Conservation (phyloP, 306 rosid genomes). For the Cicer pinnatifidum region DNA sequence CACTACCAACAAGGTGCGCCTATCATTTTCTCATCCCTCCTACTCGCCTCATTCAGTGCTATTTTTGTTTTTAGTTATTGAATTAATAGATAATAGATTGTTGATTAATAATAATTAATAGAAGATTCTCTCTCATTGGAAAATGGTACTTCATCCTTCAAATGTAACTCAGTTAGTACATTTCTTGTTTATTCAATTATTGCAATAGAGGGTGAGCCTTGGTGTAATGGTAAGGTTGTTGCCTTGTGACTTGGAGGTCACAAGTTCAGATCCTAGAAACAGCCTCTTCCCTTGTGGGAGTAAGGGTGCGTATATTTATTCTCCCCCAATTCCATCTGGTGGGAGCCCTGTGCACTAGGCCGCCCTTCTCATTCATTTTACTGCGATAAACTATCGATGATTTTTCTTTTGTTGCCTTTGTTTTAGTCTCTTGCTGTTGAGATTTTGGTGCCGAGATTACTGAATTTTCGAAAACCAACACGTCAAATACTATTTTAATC, state of each 20-base stretch:
- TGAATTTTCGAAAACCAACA: conserved; percentile 1
- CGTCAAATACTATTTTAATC: background rate
- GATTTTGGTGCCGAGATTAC: conserved; percentile 13
- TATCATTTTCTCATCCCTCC: background rate
- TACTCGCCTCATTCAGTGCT: conserved; percentile 16
- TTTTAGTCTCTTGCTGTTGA: background rate
- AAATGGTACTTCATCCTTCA: conserved; percentile 22
- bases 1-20: conserved; percentile 60
- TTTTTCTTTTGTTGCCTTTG: background rate
- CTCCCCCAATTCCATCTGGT: background rate
- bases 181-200: conserved; percentile 34
- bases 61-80: conserved; percentile 24
- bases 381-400: background rate
- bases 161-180: conserved; percentile 24
- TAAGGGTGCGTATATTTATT: background rate
- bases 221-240: background rate
- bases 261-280: background rate
- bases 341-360: background rate
- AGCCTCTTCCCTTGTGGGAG: background rate
- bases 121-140: conserved; percentile 17
- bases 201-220: background rate
- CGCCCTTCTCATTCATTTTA: background rate
- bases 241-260: conserved; percentile 1
- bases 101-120: background rate
- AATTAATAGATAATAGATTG: background rate